These are phyloP conservation scores for Heteromeles arbutifolia DNA, from an alignment of 306 rosid genomes.

Conservation along the genomic window DNA sequence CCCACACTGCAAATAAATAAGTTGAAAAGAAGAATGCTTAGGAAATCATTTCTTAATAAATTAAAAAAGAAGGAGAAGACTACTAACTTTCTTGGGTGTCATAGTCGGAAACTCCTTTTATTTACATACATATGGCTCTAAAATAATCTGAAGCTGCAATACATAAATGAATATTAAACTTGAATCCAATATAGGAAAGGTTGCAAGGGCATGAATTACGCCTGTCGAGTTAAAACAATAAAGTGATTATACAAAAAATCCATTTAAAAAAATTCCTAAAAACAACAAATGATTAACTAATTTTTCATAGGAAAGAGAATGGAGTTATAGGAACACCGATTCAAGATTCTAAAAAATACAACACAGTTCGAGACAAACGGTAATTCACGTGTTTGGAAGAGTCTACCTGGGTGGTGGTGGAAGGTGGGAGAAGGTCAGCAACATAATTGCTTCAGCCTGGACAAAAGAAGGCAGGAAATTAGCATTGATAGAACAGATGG, in stretches of 20 bases:
- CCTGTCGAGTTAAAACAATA: no score
- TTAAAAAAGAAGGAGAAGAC: constrained; percentile 7
- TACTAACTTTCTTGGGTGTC: constrained; percentile 53
- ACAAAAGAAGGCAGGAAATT: not conserved
- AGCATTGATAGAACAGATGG: not conserved
- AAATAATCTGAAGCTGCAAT: constrained; percentile 67
- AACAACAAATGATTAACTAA: no score
- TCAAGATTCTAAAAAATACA: not conserved
- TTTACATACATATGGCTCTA: constrained; percentile 91
- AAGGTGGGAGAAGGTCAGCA: not conserved
- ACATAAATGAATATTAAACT: constrained; percentile 15
- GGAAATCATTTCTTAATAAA: constrained; percentile 9
- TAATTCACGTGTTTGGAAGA: not conserved
- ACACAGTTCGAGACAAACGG: not conserved
- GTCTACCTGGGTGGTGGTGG: not conserved
- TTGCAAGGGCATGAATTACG: no score
- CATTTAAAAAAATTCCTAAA: no score
- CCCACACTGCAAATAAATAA: constrained; percentile 47
- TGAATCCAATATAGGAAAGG: not conserved
- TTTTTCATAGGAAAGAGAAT: no score
- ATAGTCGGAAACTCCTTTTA: constrained; percentile 36
- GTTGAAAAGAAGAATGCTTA: constrained; percentile 4
- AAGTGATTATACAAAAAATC: no score
- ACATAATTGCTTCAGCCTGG: not conserved
- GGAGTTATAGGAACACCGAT: no score